A percentile compares a stretch with the other conserved stretches of the same genome.
Evolutionary conservation across 371 early-diverging fungal species (phyloP).

Genomic region (Chytridiales sp.): DNA sequence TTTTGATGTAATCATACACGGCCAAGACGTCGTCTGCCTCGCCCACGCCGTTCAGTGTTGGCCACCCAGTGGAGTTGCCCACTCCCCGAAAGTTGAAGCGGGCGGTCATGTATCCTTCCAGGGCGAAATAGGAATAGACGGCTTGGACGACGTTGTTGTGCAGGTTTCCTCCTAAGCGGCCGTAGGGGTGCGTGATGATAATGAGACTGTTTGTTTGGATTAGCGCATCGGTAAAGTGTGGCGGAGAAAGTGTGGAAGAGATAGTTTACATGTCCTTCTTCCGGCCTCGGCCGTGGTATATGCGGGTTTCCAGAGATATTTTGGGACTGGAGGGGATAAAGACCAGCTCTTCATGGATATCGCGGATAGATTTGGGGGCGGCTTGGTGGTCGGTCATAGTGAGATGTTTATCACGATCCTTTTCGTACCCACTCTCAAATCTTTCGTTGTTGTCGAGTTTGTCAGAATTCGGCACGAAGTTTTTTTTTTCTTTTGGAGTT

Average conservation of each 20-base stretch:
- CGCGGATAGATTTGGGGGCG: not conserved
- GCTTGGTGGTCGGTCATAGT: conserved; percentile 2
- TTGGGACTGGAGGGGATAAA: conserved; percentile 20
- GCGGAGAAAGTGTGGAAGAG: too few species aligned
- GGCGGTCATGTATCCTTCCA: conserved; percentile 16
- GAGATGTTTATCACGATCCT: too few species aligned
- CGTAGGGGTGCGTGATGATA: conserved; percentile 33
- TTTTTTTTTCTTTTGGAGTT: too few species aligned
- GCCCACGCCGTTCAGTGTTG: conserved; percentile 8
- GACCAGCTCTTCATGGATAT: conserved; percentile 9
- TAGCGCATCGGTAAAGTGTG: not conserved
- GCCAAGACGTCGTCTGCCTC: conserved; percentile 22
- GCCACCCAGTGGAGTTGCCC: conserved; percentile 21
- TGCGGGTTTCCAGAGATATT: conserved; percentile 24
- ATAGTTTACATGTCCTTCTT: conserved; percentile 3
- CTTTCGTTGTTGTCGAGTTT: too few species aligned
- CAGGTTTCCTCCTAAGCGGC: conserved; percentile 28
- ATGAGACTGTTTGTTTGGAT: conserved; percentile 11
- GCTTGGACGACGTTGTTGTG: conserved; percentile 32
- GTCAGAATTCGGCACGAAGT: too few species aligned
- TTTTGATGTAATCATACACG: conserved; percentile 21
- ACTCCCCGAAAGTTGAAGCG: conserved; percentile 36
- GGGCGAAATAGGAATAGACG: conserved; percentile 7
- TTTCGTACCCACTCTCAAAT: too few species aligned
- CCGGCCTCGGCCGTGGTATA: conserved; percentile 1